phyloP scores from a whole-genome alignment of 1,284 basidiomycete species.

The Paramarasmius palmivorus region DNA sequence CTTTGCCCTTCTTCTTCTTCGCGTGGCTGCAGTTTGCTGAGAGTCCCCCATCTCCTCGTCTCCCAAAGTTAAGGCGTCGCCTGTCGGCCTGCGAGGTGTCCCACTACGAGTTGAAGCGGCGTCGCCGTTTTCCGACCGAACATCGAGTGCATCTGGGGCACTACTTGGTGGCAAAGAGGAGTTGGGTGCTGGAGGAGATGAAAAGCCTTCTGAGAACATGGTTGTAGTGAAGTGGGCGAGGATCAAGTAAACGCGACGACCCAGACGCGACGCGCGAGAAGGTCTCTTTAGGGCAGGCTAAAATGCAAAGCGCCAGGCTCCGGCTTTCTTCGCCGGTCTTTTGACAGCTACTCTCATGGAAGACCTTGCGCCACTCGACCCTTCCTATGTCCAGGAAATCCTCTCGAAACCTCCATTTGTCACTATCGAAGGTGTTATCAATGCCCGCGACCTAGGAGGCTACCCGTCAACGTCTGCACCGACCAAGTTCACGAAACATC shows the following conservation, averaged over 20 bases:
- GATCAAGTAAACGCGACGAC: background rate
- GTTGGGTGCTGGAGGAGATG: conserved; percentile 33
- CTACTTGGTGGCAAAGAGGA: conserved; percentile 71
- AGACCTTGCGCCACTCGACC: conserved; percentile 64
- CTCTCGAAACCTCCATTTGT: conserved; percentile 71
- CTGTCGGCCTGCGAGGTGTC: conserved; percentile 45
- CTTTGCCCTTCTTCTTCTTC: conserved; percentile 47
- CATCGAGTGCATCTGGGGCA: conserved; percentile 51
- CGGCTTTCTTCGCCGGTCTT: background rate
- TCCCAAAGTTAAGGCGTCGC: conserved; percentile 63
- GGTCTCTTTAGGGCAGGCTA: conserved; percentile 35
- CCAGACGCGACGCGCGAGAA: background rate
- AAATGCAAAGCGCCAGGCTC: conserved; percentile 7
- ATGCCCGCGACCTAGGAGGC: conserved; percentile 68
- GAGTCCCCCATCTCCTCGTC: conserved; percentile 48
- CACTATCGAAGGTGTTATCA: conserved; percentile 65
- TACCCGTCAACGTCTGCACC: conserved; percentile 48
- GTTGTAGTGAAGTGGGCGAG: conserved; percentile 6
- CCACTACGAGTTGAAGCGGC: conserved; percentile 25
- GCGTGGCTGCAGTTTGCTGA: conserved; percentile 35
- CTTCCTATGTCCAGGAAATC: conserved; percentile 56
- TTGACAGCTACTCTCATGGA: conserved; percentile 30
- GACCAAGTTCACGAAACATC: conserved; percentile 54
- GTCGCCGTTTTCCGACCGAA: conserved; percentile 38
- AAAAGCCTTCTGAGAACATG: conserved; percentile 42